Evolutionary conservation across 2,329 filamentous ascomycete genomes (phyloP).

Genomic region (Golovinomyces cichoracearum): DNA sequence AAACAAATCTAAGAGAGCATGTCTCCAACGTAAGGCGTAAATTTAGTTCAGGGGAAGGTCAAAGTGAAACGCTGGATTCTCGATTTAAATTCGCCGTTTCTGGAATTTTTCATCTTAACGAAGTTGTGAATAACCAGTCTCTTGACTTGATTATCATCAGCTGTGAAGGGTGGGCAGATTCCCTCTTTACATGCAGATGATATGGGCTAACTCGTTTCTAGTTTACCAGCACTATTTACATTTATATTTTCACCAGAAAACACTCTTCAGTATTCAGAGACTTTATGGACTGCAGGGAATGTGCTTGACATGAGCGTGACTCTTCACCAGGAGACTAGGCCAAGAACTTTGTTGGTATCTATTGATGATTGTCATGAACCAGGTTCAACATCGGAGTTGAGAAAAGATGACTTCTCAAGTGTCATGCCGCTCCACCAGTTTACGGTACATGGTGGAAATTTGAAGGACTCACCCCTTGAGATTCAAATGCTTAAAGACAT

Average conservation of each 20-base stretch:
- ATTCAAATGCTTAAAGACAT: not conserved
- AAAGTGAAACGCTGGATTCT: conserved; percentile 2
- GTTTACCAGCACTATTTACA: conserved; percentile 36
- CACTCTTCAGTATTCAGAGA: conserved; percentile 23
- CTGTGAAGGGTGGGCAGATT: conserved; percentile 24
- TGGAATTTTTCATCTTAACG: conserved; percentile 12
- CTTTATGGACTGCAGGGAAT: conserved; percentile 35
- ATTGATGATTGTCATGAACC: conserved; percentile 27
- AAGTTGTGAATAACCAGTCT: conserved; percentile 14
- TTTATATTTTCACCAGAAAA: conserved; percentile 29
- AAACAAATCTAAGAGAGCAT: conserved; percentile 24
- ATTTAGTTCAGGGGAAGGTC: not conserved
- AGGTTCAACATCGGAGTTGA: conserved; percentile 21
- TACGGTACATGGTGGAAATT: conserved; percentile 1
- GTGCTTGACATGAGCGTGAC: conserved; percentile 7
- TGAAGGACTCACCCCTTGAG: not conserved
- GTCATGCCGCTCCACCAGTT: conserved; percentile 1
- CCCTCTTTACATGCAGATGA: not conserved
- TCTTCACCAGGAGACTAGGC: not conserved
- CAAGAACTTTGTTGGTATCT: conserved; percentile 18
- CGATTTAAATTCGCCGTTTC: conserved; percentile 16
- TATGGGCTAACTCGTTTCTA: conserved; percentile 10
- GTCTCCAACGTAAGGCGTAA: conserved; percentile 20
- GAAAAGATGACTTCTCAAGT: conserved; percentile 1
- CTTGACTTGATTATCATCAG: conserved; percentile 24